Percentiles rank a stretch among this genome's conserved stretches.
Conservation (phyloP, 306 rosid genomes). For the Astragalus glycyphyllos region DNA sequence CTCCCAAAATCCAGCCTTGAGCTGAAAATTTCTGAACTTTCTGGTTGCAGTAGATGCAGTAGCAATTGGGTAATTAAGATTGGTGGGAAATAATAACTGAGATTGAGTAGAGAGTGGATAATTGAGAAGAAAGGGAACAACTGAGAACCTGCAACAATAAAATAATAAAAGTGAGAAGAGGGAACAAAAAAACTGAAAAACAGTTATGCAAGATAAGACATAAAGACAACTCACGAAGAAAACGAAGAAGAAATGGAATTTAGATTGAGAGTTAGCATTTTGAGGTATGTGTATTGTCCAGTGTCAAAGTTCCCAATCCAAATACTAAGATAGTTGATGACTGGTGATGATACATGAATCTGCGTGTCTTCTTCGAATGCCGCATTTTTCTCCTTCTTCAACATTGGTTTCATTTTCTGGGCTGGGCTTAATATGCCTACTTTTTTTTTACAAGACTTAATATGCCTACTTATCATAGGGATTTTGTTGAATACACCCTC, state of each 20-base stretch:
- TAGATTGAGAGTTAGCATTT: constrained; percentile 43
- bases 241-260: constrained; percentile 49
- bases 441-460: too few species aligned
- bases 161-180: background rate
- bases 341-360: background rate
- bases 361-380: background rate
- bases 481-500: too few species aligned
- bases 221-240: constrained; percentile 46
- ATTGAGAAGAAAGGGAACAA: constrained; percentile 53
- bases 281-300: constrained; percentile 19
- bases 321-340: background rate
- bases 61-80: constrained; percentile 43
- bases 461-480: background rate
- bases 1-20: constrained; percentile 90
- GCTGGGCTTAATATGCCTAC: background rate
- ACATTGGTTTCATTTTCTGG: background rate
- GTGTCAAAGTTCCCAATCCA: background rate
- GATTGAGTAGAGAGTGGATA: constrained; percentile 42
- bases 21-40: constrained; percentile 59
- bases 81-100: constrained; percentile 50
- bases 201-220: background rate
- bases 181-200: background rate
- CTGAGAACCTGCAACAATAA: constrained; percentile 55
- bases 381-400: background rate
- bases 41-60: constrained; percentile 57